These are phyloP conservation scores for Lenwebbia sp. DNA, from an alignment of 345 rosid genomes.

Conservation along the genomic window DNA sequence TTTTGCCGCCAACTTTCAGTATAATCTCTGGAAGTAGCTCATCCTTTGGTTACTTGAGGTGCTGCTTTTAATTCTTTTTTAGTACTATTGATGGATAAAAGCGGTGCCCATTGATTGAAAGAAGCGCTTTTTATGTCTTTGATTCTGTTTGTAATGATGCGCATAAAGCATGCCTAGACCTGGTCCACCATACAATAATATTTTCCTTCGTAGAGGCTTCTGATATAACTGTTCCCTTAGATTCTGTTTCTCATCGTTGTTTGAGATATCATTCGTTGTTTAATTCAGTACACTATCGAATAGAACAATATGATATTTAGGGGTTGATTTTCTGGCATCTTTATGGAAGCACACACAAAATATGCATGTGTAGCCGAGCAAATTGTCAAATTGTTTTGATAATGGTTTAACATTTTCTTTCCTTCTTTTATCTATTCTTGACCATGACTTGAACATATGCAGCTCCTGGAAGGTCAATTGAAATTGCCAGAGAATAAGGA, in stretches of 20 bases:
- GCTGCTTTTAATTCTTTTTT: background rate
- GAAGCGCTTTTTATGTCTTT: background rate
- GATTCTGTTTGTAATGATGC: background rate
- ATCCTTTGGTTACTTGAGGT: background rate
- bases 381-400: background rate
- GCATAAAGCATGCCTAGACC: background rate
- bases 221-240: background rate
- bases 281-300: background rate
- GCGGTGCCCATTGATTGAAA: background rate
- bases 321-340: background rate
- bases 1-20: background rate
- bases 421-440: background rate
- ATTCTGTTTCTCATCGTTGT: background rate
- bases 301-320: background rate
- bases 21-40: background rate
- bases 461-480: conserved; percentile 87
- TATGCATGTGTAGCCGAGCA: background rate
- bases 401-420: background rate
- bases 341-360: background rate
- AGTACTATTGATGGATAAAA: background rate
- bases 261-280: background rate
- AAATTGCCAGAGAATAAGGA: conserved; percentile 89
- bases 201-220: background rate
- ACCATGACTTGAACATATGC: conserved; percentile 7
- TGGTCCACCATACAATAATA: background rate